Evolutionary conservation across 345 rosid species (phyloP).

Genomic region (Populus ilicifolia): DNA sequence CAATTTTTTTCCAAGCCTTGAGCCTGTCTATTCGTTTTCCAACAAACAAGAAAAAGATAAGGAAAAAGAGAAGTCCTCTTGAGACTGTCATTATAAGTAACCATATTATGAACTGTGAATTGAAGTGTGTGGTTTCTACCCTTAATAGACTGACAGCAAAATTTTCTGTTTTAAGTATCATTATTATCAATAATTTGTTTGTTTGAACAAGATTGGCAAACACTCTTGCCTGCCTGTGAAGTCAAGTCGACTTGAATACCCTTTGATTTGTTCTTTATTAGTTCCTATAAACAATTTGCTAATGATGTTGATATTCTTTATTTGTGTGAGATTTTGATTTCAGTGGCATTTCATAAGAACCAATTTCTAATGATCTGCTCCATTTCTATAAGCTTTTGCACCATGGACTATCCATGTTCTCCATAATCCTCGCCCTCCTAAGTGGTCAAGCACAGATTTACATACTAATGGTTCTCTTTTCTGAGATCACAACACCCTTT

Average conservation of each 20-base stretch:
- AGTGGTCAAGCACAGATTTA: slow-evolving; percentile 76
- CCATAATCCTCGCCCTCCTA: slow-evolving; percentile 56
- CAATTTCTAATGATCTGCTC: neutral
- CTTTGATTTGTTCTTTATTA: neutral
- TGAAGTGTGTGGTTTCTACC: neutral
- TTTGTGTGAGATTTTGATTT: neutral
- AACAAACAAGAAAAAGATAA: neutral
- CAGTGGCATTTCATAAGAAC: too few relatives aligned
- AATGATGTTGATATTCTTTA: neutral
- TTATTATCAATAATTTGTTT: neutral
- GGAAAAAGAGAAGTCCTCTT: neutral
- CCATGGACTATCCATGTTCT: slow-evolving; percentile 71
- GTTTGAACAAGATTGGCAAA: neutral
- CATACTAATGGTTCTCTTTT: slow-evolving; percentile 74
- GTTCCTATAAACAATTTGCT: neutral
- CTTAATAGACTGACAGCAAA: neutral
- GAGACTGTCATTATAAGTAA: neutral
- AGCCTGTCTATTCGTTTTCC: neutral
- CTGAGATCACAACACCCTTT: slow-evolving; percentile 75
- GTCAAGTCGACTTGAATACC: neutral
- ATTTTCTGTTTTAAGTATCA: slow-evolving; percentile 1
- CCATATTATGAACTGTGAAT: neutral
- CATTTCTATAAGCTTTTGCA: slow-evolving; percentile 51
- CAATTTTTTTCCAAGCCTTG: neutral
- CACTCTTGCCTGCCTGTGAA: neutral